Evolutionary conservation across 768 basidiomycete genomes (phyloP), one percentile per base, ranked within the genome.

Genomic region (Flagelloscypha sp.): DNA sequence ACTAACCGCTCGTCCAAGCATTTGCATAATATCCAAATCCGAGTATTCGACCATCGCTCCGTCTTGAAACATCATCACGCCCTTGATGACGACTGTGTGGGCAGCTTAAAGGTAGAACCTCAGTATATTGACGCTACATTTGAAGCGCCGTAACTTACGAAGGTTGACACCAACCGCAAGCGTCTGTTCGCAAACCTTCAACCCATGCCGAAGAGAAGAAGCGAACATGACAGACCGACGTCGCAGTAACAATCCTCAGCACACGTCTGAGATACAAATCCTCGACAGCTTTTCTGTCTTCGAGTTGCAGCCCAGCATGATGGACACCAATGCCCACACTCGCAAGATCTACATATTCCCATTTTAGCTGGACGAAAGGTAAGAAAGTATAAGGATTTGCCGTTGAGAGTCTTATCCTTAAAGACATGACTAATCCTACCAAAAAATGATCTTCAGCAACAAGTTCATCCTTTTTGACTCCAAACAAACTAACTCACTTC

Each of bases 141-240:
- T 11, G 19, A 20, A 19, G 29, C 31, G 23, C 16, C 7, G 5
- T 13, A n/a, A 62, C 79, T 44, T 50, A 88, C 88, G 95, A 36
- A 98, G 67, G 52, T 99, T 98, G 22, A 98, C 89, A 1, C 95
- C 94, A 24, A 97, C 90, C 0, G 95, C 93, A 17, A 99, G 66
- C 10, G 94, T 98, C 85, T 93, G 46, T 2, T 40, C n/a, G 36
- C 6, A 41, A 30, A 24, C 44, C 17, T 48, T 47, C 27, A 27
- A 19, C 24, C 37, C 20, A 24, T 49, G 12, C 47, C 25, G n/a
- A 32, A 21, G 11, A 22, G 22, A 28, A 27, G 23, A 24, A 28
- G 19, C 7, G 17, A 25, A 15, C 30, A 24, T 19, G 5, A 56
- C 79, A 33, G 46, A 90, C 90, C 11, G 88, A 95, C 16, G 87